Base-by-base conservation (phyloP, 176 grass and related monocot genomes). In the Carex kokanica region DNA sequence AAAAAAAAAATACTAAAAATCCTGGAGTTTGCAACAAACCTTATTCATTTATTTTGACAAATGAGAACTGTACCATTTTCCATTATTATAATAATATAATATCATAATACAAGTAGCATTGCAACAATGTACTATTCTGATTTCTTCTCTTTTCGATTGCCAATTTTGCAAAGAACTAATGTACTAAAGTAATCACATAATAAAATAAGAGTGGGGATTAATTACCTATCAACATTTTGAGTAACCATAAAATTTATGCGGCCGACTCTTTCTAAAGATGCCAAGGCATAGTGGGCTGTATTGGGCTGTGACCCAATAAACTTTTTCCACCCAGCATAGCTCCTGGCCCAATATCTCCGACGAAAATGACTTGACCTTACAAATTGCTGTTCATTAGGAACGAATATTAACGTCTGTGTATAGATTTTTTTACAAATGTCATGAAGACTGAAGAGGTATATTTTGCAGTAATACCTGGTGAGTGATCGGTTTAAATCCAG, bases 221-320 rank as follows among this genome's bases (percentile, higher is more conserved):
- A 80, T 17, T 64, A 94, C 94, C 94, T 98, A 90, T 98, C 95
- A 47, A 94, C 95, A 89, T 98, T 98, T 89, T 98, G 95, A 47
- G 92, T 98, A 65, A 98, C 92, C 87, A 93, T 94, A 69, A 84
- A 90, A 84, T 98, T 81, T 60, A 91, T 51, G 65, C 87, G 88
- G 20, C 92, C 90, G 63, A 86, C 78, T 85, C 88, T 94, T 92
- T 98, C 95, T 82, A 98, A 85, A 36, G 88, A 94, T 55, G 87
- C 83, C 88, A 98, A 83, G 16, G 87, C 87, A 88, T 87, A 81
- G 52, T 98, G 95, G 47, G 95, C 92, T 85, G 95, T 82, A 85
- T 91, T 98, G 60, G 95, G 95, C 57, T 93, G 85, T 74, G 95
- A 92, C 79, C 80, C 83, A 38, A 61, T 90, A 81, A 98, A 98